Base-by-base conservation (phyloP, 331 rosid genomes). In the Arachis monticola region DNA sequence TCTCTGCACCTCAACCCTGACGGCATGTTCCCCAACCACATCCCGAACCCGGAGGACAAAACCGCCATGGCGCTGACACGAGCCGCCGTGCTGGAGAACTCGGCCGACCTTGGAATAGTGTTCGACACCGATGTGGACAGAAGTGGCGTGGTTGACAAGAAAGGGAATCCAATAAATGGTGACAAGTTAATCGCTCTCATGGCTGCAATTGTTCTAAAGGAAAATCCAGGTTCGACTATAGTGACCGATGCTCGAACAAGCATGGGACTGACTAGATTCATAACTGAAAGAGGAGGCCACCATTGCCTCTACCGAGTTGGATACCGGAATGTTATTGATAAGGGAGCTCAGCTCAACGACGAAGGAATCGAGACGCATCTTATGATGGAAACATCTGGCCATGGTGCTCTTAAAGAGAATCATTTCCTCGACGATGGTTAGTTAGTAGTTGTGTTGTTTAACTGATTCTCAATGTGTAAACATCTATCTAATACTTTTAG, bases 321-420 rank as follows among this genome's bases (percentile, higher is more conserved):
- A 10, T 94, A 94, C 53, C 60, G 95, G 1, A 94, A 94, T 74
- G 98, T 94, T 8, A 92, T 94, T 50, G 99, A 92, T 17, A 92
- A 92, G 81, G 97, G 96, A 55, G 87, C 79, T 46, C 93, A 84
- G 8, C 90, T 94, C 1, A 88, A 92, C 11, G 14, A 42, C 3
- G 95, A 81, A 1, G 96, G 97, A 9, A 70, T 92, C 69, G 92
- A 92, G 70, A 56, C 99, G 2, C 99, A 86, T 81, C 90, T 92
- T 12, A 92, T 88, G 99, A 92, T 94, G 92, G 97, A 94, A 79
- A 92, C 99, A 0, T 92, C 97, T 2, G 96, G 99, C 7, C 99
- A 88, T 51, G 99, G 99, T 56, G 97, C 99, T 66, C 90, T 94
- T 8, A 92, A 82, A 78, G 99, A 94, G 81, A 94, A 94, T 12